These are phyloP conservation scores for Lagenaria siceraria DNA, from an alignment of 306 rosid species.

Conservation along the genomic window DNA sequence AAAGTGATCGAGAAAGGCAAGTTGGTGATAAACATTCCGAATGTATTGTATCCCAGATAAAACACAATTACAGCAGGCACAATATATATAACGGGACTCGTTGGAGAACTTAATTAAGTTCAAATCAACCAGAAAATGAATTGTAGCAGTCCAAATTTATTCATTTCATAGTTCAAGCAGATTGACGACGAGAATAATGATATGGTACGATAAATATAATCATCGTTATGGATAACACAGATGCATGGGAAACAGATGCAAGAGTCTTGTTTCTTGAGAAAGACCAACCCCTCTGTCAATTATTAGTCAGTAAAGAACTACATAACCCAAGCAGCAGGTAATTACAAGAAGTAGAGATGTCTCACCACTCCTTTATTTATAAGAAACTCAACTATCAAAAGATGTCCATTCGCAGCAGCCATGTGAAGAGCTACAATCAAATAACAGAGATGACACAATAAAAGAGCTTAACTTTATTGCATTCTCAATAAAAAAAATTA, in stretches of 20 bases:
- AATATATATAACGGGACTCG: neutral
- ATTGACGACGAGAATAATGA: neutral
- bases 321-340: neutral
- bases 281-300: neutral
- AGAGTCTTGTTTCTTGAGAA: neutral
- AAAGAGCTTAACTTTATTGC: neutral
- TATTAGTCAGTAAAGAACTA: neutral
- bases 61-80: neutral
- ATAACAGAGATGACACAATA: neutral
- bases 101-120: neutral
- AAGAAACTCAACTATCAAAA: slow-evolving; percentile 51
- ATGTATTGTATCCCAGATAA: neutral
- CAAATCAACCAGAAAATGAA: neutral
- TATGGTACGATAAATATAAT: neutral
- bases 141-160: neutral
- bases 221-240: neutral
- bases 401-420: slow-evolving; percentile 92
- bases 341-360: neutral
- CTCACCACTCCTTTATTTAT: slow-evolving; percentile 66
- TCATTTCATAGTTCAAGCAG: neutral
- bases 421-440: slow-evolving; percentile 70
- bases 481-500: neutral
- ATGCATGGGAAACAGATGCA: neutral
- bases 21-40: neutral
- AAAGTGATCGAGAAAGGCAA: neutral